These are phyloP conservation scores for Penicillium soppii DNA, from an alignment of 495 filamentous ascomycete species.

Conservation along the genomic window DNA sequence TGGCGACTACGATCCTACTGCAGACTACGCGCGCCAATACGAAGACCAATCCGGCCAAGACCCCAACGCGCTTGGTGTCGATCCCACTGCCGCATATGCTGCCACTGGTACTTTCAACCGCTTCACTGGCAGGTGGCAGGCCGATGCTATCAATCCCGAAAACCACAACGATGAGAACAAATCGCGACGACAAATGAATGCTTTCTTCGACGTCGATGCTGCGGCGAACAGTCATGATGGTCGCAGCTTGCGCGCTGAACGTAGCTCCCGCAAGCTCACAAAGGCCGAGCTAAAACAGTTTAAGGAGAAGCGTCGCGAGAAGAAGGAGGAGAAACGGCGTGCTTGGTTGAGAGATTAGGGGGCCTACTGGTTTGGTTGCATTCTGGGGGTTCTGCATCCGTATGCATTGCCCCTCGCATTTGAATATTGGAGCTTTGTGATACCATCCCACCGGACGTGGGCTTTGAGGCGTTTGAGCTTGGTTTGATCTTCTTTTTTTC, in stretches of 20 bases:
- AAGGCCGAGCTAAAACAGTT: slow-evolving; percentile 80
- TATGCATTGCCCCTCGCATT: slow-evolving; percentile 11
- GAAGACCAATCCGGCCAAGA: slow-evolving; percentile 30
- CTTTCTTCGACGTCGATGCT: slow-evolving; percentile 97
- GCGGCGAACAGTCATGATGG: slow-evolving; percentile 93
- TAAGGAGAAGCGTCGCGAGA: slow-evolving; percentile 72
- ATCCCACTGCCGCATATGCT: slow-evolving; percentile 53
- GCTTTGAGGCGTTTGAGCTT: slow-evolving; percentile 22
- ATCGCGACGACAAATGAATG: slow-evolving; percentile 82
- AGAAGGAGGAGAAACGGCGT: slow-evolving; percentile 91
- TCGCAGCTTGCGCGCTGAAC: slow-evolving; percentile 85
- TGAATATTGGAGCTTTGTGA: slow-evolving; percentile 14
- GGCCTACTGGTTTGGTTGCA: neutral
- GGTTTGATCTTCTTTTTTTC: neutral
- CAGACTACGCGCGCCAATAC: slow-evolving; percentile 75
- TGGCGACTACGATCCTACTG: slow-evolving; percentile 91
- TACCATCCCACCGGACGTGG: slow-evolving; percentile 20
- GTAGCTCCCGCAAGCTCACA: slow-evolving; percentile 77
- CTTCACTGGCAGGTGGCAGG: slow-evolving; percentile 86
- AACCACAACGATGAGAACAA: slow-evolving; percentile 88
- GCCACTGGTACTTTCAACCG: slow-evolving; percentile 82
- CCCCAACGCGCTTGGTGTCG: slow-evolving; percentile 24
- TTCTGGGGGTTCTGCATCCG: neutral
- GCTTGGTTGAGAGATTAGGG: slow-evolving; percentile 83
- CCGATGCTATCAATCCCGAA: slow-evolving; percentile 59